Evolutionary conservation across 2,329 filamentous ascomycete genomes (phyloP), one percentile per base, ranked within the genome.

Genomic region (Geosmithia flava): DNA sequence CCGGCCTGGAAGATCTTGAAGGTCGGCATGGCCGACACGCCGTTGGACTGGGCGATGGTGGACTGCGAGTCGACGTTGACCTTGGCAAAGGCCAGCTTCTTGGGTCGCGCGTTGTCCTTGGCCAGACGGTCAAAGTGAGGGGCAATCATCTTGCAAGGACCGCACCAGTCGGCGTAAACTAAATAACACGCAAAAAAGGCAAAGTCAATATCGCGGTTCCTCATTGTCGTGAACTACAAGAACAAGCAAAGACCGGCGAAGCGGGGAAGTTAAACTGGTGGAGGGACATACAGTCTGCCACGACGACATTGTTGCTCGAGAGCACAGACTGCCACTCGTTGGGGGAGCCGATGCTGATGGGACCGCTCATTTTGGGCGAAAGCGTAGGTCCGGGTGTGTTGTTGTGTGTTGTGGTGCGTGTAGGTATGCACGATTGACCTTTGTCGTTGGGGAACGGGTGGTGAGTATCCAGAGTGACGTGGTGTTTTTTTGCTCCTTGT

Each of bases 81-180:
- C 69, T 95, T 97, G 60, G 81, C 82, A 63, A 97, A 98, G 44
- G 87, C 85, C 59, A 97, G 85, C 61, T 81, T 82, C 59, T 84
- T 83, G 16, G 88, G 83, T 54, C 88, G 82, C 45, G 88, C 82
- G 59, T 93, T 80, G 63, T 91, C 85, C 50, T 76, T 74, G 45
- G 89, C 80, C 50, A 97, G 81, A 57, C 83, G 80, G 61, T 95
- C 87, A 66, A 94, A 97, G 49, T 86, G 79, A 19, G 91, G 91
- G 46, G 87, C 87, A 55, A 97, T 94, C 62, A 84, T 79, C 69
- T 94, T 94, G 78, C 90, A 96, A 59, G 91, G 89, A 49, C 84
- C 85, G 65, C 89, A 97, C 87, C 88, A 95, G 68, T 94, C 86
- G 64, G 91, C 91, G 62, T 93, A 94, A 75, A 96, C 88, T 94